Conservation (phyloP, 441 rosid species). For the Populus hybrid region DNA sequence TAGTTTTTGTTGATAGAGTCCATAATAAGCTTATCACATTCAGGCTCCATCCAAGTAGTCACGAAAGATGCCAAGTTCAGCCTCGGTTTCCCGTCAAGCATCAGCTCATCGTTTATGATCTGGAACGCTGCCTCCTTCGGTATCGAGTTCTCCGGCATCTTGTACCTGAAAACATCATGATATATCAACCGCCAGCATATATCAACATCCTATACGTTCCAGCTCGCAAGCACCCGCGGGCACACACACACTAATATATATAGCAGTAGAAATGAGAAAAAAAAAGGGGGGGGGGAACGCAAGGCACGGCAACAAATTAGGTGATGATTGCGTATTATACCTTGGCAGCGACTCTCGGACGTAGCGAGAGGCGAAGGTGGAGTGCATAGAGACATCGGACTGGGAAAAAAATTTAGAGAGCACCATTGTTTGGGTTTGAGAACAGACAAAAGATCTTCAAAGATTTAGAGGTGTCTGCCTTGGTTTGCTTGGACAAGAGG, state of each 20-base stretch:
- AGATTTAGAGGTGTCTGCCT: not conserved
- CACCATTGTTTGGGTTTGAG: constrained; percentile 38
- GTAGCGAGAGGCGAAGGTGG: constrained; percentile 92
- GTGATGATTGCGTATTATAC: constrained; percentile 20
- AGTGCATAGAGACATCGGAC: constrained; percentile 69
- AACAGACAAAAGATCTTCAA: not conserved
- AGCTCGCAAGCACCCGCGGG: not conserved
- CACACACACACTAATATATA: too few species aligned
- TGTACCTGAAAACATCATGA: constrained; percentile 31
- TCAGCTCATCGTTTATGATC: constrained; percentile 68
- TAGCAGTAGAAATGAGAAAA: too few species aligned
- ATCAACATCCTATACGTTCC: not conserved
- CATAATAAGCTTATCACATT: constrained; percentile 93
- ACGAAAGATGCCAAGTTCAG: constrained; percentile 80
- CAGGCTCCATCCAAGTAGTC: constrained; percentile 98
- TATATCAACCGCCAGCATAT: not conserved
- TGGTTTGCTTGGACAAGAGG: not conserved
- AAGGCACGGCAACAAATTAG: too few species aligned
- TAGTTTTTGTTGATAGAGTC: constrained; percentile 81
- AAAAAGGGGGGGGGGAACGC: too few species aligned
- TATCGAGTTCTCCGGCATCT: constrained; percentile 52
- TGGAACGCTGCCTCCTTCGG: constrained; percentile 73
- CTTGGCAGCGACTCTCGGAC: constrained; percentile 75
- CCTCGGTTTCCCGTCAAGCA: constrained; percentile 75
- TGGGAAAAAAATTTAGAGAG: constrained; percentile 53